These are phyloP conservation scores for Elymus sibiricus DNA, from an alignment of 176 grass and related monocot species.

Conservation along the genomic window DNA sequence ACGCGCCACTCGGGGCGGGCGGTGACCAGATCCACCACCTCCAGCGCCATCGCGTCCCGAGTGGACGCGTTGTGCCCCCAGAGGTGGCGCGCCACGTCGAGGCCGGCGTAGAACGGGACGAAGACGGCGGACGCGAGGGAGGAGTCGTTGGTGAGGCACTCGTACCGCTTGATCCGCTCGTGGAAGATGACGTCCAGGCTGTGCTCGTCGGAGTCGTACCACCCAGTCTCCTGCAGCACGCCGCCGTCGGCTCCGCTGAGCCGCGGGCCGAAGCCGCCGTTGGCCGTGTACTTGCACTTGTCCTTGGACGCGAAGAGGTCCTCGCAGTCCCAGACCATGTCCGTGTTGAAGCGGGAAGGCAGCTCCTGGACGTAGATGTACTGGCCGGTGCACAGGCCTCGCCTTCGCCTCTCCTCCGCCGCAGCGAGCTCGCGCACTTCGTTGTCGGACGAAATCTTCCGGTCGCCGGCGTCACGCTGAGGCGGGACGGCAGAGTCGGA, in stretches of 20 bases:
- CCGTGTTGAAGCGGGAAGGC: constrained; percentile 65
- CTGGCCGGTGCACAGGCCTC: constrained; percentile 64
- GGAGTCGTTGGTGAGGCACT: constrained; percentile 82
- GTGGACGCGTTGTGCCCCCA: constrained; percentile 41
- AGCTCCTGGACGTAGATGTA: constrained; percentile 88
- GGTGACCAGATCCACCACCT: constrained; percentile 29
- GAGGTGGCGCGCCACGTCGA: constrained; percentile 66
- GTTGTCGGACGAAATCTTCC: neutral
- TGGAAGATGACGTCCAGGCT: constrained; percentile 79
- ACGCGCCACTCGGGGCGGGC: constrained; percentile 54
- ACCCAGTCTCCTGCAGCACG: constrained; percentile 62
- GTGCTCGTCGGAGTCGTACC: constrained; percentile 72
- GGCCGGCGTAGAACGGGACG: constrained; percentile 80
- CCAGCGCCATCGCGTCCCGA: constrained; percentile 50
- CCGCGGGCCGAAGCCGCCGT: constrained; percentile 68
- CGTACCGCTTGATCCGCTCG: constrained; percentile 69
- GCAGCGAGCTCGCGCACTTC: constrained; percentile 4
- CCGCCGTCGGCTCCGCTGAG: constrained; percentile 21
- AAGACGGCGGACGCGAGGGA: constrained; percentile 62
- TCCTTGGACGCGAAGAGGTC: constrained; percentile 52
- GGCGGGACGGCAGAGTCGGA: neutral
- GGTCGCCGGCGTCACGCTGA: neutral
- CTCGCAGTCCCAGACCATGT: constrained; percentile 55
- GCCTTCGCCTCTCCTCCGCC: constrained; percentile 24
- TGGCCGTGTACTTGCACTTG: constrained; percentile 70